Evolutionary conservation across 257 asterid genomes (phyloP).

Genomic region (Euphrasia confusa): DNA sequence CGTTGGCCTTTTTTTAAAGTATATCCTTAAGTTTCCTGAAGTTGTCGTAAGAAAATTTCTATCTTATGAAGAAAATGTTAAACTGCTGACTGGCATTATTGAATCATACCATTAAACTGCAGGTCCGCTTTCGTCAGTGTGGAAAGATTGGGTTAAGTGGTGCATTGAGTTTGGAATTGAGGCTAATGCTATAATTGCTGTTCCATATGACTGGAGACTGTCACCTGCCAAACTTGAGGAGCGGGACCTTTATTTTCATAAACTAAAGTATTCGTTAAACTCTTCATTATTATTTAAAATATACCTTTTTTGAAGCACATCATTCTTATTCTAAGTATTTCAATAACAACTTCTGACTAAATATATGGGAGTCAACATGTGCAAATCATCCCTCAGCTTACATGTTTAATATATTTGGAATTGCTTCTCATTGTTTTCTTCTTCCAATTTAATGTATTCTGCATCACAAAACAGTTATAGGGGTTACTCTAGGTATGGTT

Average conservation of each 20-base stretch:
- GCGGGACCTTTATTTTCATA: slow-evolving; percentile 96
- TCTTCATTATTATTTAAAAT: slow-evolving; percentile 1
- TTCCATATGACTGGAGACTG: slow-evolving; percentile 97
- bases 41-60: slow-evolving; percentile 8
- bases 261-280: slow-evolving; percentile 58
- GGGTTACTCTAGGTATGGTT: slow-evolving; percentile 12
- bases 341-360: slow-evolving; percentile 10
- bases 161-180: slow-evolving; percentile 99
- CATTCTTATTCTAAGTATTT: slow-evolving; percentile 13
- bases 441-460: slow-evolving; percentile 12
- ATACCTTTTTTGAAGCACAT: slow-evolving; percentile 8
- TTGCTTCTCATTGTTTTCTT: slow-evolving; percentile 7
- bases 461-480: slow-evolving; percentile 6
- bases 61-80: slow-evolving; percentile 14
- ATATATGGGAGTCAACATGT: slow-evolving; percentile 4
- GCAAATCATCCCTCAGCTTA: background rate
- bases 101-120: slow-evolving; percentile 27
- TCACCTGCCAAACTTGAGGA: slow-evolving; percentile 95
- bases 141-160: slow-evolving; percentile 99
- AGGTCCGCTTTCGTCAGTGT: slow-evolving; percentile 99
- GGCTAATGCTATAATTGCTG: slow-evolving; percentile 93
- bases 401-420: background rate
- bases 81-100: slow-evolving; percentile 19
- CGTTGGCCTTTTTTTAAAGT: background rate
- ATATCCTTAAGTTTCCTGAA: background rate